Percentiles rank a stretch among this genome's conserved stretches.
phyloP scores from a whole-genome alignment of 139 green algal genomes.

The Edaphochlamys debaryana region DNA sequence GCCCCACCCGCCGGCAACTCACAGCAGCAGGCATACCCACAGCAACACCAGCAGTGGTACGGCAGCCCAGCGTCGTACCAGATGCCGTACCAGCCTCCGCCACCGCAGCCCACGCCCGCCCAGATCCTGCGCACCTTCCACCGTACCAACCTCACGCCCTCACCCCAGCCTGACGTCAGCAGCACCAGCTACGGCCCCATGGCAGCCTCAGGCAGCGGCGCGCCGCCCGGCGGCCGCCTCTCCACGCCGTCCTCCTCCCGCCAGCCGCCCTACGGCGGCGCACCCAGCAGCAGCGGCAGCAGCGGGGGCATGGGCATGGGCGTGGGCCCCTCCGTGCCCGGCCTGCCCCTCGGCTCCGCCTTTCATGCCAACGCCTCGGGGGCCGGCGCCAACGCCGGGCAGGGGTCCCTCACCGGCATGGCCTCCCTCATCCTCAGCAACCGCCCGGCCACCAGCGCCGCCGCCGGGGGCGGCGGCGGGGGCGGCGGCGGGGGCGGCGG shows the following conservation, averaged over 20 bases:
- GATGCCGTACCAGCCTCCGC: background rate
- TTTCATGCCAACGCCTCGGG: background rate
- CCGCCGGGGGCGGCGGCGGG: no score
- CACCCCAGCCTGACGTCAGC: background rate
- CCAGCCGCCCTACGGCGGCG: background rate
- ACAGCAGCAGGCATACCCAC: background rate
- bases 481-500: no score
- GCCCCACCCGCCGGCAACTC: no score
- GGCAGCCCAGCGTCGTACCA: background rate
- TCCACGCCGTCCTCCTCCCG: background rate
- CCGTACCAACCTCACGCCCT: slow-evolving; percentile 27
- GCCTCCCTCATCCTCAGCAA: background rate
- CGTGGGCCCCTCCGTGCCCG: no score
- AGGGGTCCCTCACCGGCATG: background rate
- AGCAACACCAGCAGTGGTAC: background rate
- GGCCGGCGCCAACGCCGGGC: background rate
- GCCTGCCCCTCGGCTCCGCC: background rate
- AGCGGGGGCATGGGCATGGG: no score
- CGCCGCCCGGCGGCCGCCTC: background rate
- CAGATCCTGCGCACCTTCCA: slow-evolving; percentile 18
- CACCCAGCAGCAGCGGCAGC: no score
- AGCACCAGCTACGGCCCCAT: no score
- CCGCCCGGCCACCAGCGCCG: background rate
- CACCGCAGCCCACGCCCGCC: background rate
- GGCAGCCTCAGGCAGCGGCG: no score